These are phyloP conservation scores for Starmerella roubikii DNA, from an alignment of 805 yeast species.

Conservation along the genomic window DNA sequence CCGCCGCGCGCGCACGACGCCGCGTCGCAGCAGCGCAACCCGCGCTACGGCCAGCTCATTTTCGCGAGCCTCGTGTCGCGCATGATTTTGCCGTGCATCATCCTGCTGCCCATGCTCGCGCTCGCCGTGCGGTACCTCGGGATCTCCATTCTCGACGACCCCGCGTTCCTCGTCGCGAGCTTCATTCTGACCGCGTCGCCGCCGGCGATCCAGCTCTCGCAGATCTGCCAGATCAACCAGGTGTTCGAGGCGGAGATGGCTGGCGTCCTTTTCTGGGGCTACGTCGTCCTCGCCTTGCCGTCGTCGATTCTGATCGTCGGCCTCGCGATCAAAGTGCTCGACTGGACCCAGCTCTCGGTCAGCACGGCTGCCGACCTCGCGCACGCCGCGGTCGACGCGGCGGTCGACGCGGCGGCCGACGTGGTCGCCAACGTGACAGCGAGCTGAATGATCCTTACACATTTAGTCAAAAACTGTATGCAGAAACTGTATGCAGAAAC, in stretches of 20 bases:
- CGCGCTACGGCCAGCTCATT: conserved; percentile 34
- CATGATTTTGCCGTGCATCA: conserved; percentile 45
- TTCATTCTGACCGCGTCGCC: conserved; percentile 49
- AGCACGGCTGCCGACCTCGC: too few species aligned
- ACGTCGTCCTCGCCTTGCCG: conserved; percentile 46
- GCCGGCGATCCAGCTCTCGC: conserved; percentile 55
- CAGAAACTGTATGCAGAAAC: too few species aligned
- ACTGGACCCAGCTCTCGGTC: conserved; percentile 32
- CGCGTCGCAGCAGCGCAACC: conserved; percentile 15
- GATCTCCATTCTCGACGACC: conserved; percentile 38
- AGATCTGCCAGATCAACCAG: conserved; percentile 47
- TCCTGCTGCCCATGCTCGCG: conserved; percentile 42
- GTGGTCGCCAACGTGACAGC: too few species aligned
- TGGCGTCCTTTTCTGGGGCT: conserved; percentile 55
- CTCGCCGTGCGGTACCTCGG: conserved; percentile 38
- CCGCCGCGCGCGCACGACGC: conserved; percentile 39
- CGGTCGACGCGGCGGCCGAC: too few species aligned
- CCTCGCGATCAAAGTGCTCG: conserved; percentile 38
- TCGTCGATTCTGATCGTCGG: conserved; percentile 45
- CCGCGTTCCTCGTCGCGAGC: conserved; percentile 46
- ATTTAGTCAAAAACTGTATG: too few species aligned
- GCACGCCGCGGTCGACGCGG: too few species aligned
- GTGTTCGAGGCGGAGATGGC: conserved; percentile 53
- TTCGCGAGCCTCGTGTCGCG: conserved; percentile 42
- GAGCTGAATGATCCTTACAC: too few species aligned